Evolutionary conservation across 2,329 filamentous ascomycete species (phyloP), one percentile per base, ranked within the genome.

Genomic region (Calycina herbarum): DNA sequence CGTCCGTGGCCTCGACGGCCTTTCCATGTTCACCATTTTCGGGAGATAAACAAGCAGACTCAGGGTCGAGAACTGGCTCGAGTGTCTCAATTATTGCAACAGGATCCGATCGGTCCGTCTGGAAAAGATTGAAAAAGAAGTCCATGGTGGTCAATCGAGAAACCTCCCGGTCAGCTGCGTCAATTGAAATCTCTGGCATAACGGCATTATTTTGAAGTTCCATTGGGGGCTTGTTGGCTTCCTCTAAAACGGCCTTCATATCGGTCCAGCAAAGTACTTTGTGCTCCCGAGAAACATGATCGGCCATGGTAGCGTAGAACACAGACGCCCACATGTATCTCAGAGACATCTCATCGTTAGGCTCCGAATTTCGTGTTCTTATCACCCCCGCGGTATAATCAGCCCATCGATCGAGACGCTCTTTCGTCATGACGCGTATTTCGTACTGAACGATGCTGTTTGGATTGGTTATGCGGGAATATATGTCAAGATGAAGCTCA

Each of bases 91-190:
- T 97, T 24, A 97, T 87, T 5, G 89, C 85, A 13, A 94, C 85
- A 0, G 94, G 92, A 71, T 97, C 89, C 58, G 89, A 88, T 66
- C 89, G 86, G 65, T 95, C 90, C 45, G 93, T 89, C 66, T 92
- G 90, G 75, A 98, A 98, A 0, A 99, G 86, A 45, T 89, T 92
- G 61, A 93, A 83, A 77, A 99, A 98, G 77, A 98, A 98, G 74
- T 97, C 94, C 86, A 96, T 95, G 0, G 94, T 98, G 15, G 92
- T 97, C 40, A 98, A 83, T 73, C 94, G 93, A 13, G 92, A 94
- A 31, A 97, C 90, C 75, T 99, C 94, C 63, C 93, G 89, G 68
- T 98, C 94, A 7, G 95, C 89, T 0, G 93, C 92, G n/a, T 85
- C 84, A 1, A 87, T 79, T 0, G 94, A 97, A 60, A 99, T 85